Evolutionary conservation across 73 alveolate genomes (phyloP), one percentile per base, ranked within the genome.

Genomic region (Urostyla sp.): DNA sequence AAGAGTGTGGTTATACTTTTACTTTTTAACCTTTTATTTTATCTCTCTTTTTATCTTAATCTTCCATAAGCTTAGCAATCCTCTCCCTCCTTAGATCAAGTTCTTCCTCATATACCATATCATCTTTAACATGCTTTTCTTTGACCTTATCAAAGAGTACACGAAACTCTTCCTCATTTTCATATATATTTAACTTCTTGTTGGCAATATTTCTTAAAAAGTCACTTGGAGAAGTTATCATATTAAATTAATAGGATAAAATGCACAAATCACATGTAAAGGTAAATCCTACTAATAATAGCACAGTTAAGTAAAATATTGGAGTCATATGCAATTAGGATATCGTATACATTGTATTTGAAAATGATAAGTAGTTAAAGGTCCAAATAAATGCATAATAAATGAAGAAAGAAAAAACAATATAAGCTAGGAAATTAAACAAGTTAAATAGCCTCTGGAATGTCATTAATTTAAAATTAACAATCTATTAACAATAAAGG

Each of bases 301-400:
- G 23, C 0, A 72, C 61, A 2, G 82, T 59, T 32, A 83, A 54
- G 57, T 50, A 83, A 34, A 18, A 69, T 16, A 31, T 81, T 8
- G 80, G 91, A 6, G 87, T 10, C 20, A 24, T 24, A 51, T 59
- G 84, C 46, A 63, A 3, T 28, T 32, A 15, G 10, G 10, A 56
- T 45, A 75, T 37, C 2, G 87, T 72, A 18, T 11, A 11, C 18
- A 56, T 44, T 45, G 87, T 72, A 24, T 44, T n/a, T 11, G 75
- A n/a, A 26, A 36, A 36, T n/a, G 37, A 20, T 51, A 75, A 24
- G 21, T 18, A 69, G 50, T 91, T 52, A 7, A 91, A 78, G 6
- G 59, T 48, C 87, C 92, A 91, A 26, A 69, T 59, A 84, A 72
- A 91, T 2, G 88, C 87, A 44, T 59, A 52, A 52, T 91, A 91